Evolutionary conservation across 1,284 basidiomycete genomes (phyloP), one percentile per base, ranked within the genome.

Genomic region (Austroboletus novae-zelandiae): DNA sequence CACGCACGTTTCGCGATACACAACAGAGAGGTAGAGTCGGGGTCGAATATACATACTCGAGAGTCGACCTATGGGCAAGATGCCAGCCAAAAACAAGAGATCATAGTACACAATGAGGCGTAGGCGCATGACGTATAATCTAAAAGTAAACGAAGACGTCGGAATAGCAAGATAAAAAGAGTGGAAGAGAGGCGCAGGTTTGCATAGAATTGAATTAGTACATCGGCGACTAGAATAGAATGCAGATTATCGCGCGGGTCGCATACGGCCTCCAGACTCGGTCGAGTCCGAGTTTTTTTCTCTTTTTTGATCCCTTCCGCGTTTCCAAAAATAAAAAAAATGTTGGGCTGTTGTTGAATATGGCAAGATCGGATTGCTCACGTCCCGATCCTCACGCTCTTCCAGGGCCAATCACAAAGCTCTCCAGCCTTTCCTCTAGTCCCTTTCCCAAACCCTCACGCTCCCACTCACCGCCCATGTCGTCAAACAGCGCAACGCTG

Each of bases 401-500:
- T 8, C 61, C 60, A 29, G 66, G 66, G 36, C 64, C 37, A 17
- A 53, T 57, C 66, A 75, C 73, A 51, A 80, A 65, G 31, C 72
- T 69, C 56, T 92, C 91, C 50, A 93, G 66, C 41, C 90, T 72
- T 71, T 92, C 90, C 68, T 90, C 91, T 40, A 93, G 66, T 0
- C 91, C 91, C 53, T 74, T 78, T 1, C 91, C 91, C 13, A 93
- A 68, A 0, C 90, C 91, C 60, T 91, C 86, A 7, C 89, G 74
- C 57, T 89, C 84, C 89, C 89, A 93, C 67, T 92, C 90, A 0
- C 87, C 89, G 29, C 86, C 84, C 5, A 76, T 68, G 55, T 83
- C 83, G 59, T 82, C 82, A 50, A 79, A 53, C 57, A 77, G 46
- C 13, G 68, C 70, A 40, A 74, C 66, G 42, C 70, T 71, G 48